Evolutionary conservation across 805 yeast genomes (phyloP).

Genomic region (Candida boleticola): DNA sequence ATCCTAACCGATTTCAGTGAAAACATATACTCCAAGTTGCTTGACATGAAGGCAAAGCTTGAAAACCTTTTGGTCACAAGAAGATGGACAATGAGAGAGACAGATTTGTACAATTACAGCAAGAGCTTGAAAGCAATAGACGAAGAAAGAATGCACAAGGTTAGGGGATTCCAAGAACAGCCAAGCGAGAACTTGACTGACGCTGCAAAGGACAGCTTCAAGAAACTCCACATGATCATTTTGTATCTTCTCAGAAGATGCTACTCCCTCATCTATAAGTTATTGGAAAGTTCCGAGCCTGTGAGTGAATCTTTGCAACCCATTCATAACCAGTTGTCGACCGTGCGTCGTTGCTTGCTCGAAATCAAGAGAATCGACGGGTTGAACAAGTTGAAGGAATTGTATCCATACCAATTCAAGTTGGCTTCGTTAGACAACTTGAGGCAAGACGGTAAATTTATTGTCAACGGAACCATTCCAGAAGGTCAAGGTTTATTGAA

Average conservation of each 20-base stretch:
- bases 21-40: constrained; percentile 52
- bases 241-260: constrained; percentile 85
- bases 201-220: constrained; percentile 12
- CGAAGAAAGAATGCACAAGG: constrained; percentile 47
- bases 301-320: constrained; percentile 93
- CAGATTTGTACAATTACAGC: constrained; percentile 86
- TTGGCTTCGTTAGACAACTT: constrained; percentile 84
- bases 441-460: constrained; percentile 88
- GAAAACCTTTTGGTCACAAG: constrained; percentile 87
- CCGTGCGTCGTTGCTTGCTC: constrained; percentile 84
- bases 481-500: constrained; percentile 98
- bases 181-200: constrained; percentile 1
- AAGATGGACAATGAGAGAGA: constrained; percentile 96
- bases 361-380: constrained; percentile 95
- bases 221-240: constrained; percentile 44
- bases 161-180: constrained; percentile 4
- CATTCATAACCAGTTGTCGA: constrained; percentile 86
- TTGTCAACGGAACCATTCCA: constrained; percentile 84
- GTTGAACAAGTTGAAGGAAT: constrained; percentile 77
- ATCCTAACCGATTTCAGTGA: neutral
- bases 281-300: constrained; percentile 90
- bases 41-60: constrained; percentile 65
- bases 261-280: constrained; percentile 84
- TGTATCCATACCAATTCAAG: constrained; percentile 95
- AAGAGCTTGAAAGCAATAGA: constrained; percentile 72